phyloP scores from a whole-genome alignment of 2,329 filamentous ascomycete genomes.

The Pseudogymnoascus verrucosus region DNA sequence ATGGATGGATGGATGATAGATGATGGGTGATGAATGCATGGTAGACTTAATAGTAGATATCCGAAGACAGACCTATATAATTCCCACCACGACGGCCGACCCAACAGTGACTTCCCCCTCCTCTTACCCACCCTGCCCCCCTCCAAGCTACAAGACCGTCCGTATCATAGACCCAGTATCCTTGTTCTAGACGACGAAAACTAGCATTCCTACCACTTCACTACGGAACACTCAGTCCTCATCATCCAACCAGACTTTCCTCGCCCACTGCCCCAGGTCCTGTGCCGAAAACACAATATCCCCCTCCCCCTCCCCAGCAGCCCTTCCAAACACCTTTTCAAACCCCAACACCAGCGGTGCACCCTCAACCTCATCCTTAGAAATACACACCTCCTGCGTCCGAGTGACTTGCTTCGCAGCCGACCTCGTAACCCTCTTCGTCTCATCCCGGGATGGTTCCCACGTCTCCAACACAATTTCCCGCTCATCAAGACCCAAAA shows the following conservation, averaged over 20 bases:
- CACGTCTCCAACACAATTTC: neutral
- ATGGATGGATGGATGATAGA: neutral
- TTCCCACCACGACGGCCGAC: neutral
- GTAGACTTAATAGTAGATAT: neutral
- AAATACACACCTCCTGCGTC: neutral
- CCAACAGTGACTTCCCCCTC: neutral
- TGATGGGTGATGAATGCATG: neutral
- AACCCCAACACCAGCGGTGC: neutral
- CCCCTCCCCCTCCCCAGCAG: neutral
- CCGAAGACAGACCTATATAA: neutral
- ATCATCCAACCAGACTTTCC: too few relatives aligned
- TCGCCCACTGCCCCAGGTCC: neutral
- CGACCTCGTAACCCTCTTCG: neutral
- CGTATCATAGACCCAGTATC: neutral
- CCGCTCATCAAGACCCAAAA: neutral
- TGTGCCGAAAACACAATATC: neutral
- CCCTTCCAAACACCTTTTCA: neutral
- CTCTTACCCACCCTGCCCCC: too few relatives aligned
- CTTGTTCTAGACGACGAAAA: neutral
- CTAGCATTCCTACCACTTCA: neutral
- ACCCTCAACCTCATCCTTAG: neutral
- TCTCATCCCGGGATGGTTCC: neutral
- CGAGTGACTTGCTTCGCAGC: neutral
- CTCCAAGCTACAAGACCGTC: neutral
- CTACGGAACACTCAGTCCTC: too few relatives aligned